These are phyloP conservation scores for Rhynchospora tenuis DNA, from an alignment of 176 grass and related monocot species.

Conservation along the genomic window DNA sequence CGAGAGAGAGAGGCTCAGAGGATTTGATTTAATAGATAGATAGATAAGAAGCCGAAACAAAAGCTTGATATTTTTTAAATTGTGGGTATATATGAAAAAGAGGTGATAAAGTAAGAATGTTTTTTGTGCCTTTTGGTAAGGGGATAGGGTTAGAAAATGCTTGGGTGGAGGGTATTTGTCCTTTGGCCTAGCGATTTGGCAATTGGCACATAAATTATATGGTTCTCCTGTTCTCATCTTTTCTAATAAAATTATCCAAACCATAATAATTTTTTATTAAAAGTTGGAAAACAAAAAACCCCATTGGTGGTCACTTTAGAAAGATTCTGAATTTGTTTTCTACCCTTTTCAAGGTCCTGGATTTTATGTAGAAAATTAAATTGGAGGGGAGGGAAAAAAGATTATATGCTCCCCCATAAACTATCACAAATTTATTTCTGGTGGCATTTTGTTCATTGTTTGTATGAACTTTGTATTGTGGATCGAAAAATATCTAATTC, in stretches of 20 bases:
- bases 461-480: neutral
- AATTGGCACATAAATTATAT: slow-evolving; percentile 8
- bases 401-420: neutral
- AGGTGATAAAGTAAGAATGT: neutral
- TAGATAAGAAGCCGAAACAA: neutral
- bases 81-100: neutral
- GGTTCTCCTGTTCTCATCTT: neutral
- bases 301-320: neutral
- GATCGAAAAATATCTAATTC: too few relatives aligned
- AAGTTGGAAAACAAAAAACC: neutral
- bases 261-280: neutral
- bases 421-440: neutral
- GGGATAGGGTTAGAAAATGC: slow-evolving; percentile 51
- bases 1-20: neutral
- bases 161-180: slow-evolving; percentile 67
- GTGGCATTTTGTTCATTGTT: neutral
- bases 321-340: neutral
- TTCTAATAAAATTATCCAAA: neutral
- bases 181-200: neutral
- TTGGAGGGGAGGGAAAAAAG: neutral
- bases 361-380: neutral
- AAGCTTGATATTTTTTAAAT: neutral
- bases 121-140: slow-evolving; percentile 41
- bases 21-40: slow-evolving; percentile 34
- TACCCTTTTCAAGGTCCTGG: neutral